Evolutionary conservation across 1,284 basidiomycete species (phyloP).

Genomic region (Pseudozyma pruni): DNA sequence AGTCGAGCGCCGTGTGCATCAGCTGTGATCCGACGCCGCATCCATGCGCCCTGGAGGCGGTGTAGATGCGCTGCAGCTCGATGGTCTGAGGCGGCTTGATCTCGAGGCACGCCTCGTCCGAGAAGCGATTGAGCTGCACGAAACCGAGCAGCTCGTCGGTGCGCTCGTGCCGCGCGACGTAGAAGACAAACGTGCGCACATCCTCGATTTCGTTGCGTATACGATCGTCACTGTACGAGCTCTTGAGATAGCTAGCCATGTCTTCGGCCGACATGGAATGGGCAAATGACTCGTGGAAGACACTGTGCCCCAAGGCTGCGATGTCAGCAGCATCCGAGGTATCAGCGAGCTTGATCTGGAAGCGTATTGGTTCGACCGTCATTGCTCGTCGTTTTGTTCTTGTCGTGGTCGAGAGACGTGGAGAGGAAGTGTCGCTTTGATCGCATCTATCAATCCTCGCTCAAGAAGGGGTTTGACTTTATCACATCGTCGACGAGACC

Average conservation of each 20-base stretch:
- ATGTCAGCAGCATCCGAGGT: slow-evolving; percentile 28
- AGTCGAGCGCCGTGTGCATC: slow-evolving; percentile 13
- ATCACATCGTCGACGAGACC: too few relatives aligned
- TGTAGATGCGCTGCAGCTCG: slow-evolving; percentile 47
- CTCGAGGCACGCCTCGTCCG: slow-evolving; percentile 29
- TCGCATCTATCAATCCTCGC: too few relatives aligned
- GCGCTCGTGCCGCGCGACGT: slow-evolving; percentile 15
- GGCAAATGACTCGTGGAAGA: slow-evolving; percentile 33
- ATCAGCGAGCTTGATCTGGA: slow-evolving; percentile 5
- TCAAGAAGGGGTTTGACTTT: too few relatives aligned
- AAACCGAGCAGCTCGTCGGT: slow-evolving; percentile 25
- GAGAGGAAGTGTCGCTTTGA: too few relatives aligned
- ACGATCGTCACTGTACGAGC: slow-evolving; percentile 13
- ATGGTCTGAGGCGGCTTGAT: slow-evolving; percentile 26
- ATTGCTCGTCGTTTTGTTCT: too few relatives aligned
- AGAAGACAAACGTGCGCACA: slow-evolving; percentile 17
- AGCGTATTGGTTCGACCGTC: slow-evolving; percentile 15
- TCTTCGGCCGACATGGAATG: slow-evolving; percentile 32
- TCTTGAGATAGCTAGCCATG: slow-evolving; percentile 36
- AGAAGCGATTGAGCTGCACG: slow-evolving; percentile 24
- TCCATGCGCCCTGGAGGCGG: slow-evolving; percentile 27
- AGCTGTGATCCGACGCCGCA: slow-evolving; percentile 28
- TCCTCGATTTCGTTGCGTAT: slow-evolving; percentile 26
- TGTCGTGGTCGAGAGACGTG: too few relatives aligned
- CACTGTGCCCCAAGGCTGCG: slow-evolving; percentile 23